These are phyloP conservation scores for Ceratocystis destructans DNA, from an alignment of 2,329 filamentous ascomycete species.

Conservation along the genomic window DNA sequence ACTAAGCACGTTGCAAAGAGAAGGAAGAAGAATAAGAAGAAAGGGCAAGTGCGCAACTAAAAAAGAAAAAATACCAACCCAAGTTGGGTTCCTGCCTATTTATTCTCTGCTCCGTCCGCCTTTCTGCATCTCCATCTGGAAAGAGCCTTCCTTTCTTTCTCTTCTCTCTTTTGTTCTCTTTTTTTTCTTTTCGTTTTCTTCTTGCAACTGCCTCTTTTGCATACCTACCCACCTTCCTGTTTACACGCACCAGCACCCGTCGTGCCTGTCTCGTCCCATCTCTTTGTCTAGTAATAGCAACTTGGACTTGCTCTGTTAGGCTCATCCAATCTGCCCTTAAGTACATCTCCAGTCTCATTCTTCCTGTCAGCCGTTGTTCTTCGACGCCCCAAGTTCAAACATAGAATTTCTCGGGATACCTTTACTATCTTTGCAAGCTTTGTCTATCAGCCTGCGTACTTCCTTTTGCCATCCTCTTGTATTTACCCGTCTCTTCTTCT, in stretches of 20 bases:
- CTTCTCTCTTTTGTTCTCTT: background rate
- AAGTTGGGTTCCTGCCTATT: background rate
- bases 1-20: background rate
- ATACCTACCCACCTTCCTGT: background rate
- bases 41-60: conserved; percentile 1
- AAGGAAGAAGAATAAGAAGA: background rate
- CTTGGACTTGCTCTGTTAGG: background rate
- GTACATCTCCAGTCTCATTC: background rate
- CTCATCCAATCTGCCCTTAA: background rate
- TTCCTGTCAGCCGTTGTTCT: background rate
- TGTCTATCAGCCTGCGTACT: too few relatives aligned
- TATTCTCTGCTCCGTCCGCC: background rate
- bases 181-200: conserved; percentile 1
- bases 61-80: background rate
- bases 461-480: background rate
- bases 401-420: too few relatives aligned
- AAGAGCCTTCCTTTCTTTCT: background rate
- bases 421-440: too few relatives aligned
- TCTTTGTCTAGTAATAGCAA: background rate
- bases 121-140: background rate
- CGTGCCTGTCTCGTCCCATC: background rate
- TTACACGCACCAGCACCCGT: background rate
- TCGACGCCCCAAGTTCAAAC: background rate
- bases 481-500: background rate
- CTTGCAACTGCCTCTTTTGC: background rate